These are phyloP conservation scores for Croton setiger DNA, from an alignment of 441 rosid genomes.

Conservation along the genomic window DNA sequence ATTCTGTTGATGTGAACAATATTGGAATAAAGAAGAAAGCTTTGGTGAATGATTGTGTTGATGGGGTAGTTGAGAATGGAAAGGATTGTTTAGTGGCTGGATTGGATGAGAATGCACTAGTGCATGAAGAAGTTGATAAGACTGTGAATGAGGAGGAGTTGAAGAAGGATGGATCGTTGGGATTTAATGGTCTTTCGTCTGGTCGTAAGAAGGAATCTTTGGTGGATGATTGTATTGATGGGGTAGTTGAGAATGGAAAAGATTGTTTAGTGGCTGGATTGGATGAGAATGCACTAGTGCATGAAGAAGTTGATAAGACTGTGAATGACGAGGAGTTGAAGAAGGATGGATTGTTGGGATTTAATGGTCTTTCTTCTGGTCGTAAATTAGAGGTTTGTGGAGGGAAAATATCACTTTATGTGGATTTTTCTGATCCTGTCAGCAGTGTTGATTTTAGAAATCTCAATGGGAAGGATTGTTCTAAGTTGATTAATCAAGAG, in stretches of 20 bases:
- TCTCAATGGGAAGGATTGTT: slow-evolving; percentile 21
- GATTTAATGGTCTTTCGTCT: slow-evolving; percentile 26
- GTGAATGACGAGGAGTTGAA: slow-evolving; percentile 18
- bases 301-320: slow-evolving; percentile 19
- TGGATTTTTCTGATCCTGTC: slow-evolving; percentile 53
- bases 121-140: slow-evolving; percentile 19
- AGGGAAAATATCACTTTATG: slow-evolving; percentile 63
- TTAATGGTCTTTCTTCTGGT: slow-evolving; percentile 29
- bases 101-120: slow-evolving; percentile 6
- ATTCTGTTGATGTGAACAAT: slow-evolving; percentile 21
- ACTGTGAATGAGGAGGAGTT: slow-evolving; percentile 19
- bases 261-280: slow-evolving; percentile 5
- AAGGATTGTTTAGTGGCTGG: slow-evolving; percentile 5
- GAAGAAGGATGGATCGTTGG: slow-evolving; percentile 24
- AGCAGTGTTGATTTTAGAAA: slow-evolving; percentile 18
- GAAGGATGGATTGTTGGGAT: slow-evolving; percentile 25
- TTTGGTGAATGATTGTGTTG: slow-evolving; percentile 24
- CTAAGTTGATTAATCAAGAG: slow-evolving; percentile 21
- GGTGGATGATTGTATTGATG: slow-evolving; percentile 18
- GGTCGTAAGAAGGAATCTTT: slow-evolving; percentile 27
- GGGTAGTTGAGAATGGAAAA: slow-evolving; percentile 11
- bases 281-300: slow-evolving; percentile 6
- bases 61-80: slow-evolving; percentile 8
- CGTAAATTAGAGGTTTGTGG: slow-evolving; percentile 51
- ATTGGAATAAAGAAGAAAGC: slow-evolving; percentile 19